Conservation (phyloP, 495 filamentous ascomycete species). For the Penicillium argentinense region DNA sequence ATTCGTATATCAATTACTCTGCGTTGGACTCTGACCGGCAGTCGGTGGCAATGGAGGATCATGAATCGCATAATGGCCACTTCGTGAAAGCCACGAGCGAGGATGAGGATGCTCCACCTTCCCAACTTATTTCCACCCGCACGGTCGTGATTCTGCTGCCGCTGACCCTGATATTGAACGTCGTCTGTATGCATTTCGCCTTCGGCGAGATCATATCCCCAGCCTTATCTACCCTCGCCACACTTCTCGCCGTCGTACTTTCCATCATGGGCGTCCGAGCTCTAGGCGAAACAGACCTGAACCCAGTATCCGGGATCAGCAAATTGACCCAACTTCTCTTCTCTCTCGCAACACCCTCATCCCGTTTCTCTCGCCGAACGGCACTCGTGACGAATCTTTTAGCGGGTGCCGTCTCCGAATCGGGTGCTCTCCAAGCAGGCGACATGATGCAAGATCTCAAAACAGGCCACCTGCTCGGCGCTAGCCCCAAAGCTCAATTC, state of each 20-base stretch:
- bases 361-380: slow-evolving; percentile 55
- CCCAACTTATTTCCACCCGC: slow-evolving; percentile 74
- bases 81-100: slow-evolving; percentile 25
- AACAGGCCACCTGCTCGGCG: slow-evolving; percentile 89
- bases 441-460: slow-evolving; percentile 99
- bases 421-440: slow-evolving; percentile 90
- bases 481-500: slow-evolving; percentile 92
- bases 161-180: slow-evolving; percentile 75
- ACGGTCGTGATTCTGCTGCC: slow-evolving; percentile 73
- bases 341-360: slow-evolving; percentile 78
- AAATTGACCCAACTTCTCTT: slow-evolving; percentile 97
- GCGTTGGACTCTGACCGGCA: slow-evolving; percentile 27
- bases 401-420: slow-evolving; percentile 85
- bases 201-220: slow-evolving; percentile 65
- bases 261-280: slow-evolving; percentile 96
- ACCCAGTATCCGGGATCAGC: slow-evolving; percentile 93
- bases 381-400: slow-evolving; percentile 90
- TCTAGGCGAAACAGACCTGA: slow-evolving; percentile 93
- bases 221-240: slow-evolving; percentile 74
- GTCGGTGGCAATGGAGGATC: slow-evolving; percentile 1
- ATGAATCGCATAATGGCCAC: slow-evolving; percentile 4
- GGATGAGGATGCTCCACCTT: slow-evolving; percentile 74
- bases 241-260: slow-evolving; percentile 82
- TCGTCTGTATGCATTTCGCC: slow-evolving; percentile 72
- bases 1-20: slow-evolving; percentile 43